Evolutionary conservation across 768 basidiomycete genomes (phyloP).

Genomic region (Mycena alexandri): DNA sequence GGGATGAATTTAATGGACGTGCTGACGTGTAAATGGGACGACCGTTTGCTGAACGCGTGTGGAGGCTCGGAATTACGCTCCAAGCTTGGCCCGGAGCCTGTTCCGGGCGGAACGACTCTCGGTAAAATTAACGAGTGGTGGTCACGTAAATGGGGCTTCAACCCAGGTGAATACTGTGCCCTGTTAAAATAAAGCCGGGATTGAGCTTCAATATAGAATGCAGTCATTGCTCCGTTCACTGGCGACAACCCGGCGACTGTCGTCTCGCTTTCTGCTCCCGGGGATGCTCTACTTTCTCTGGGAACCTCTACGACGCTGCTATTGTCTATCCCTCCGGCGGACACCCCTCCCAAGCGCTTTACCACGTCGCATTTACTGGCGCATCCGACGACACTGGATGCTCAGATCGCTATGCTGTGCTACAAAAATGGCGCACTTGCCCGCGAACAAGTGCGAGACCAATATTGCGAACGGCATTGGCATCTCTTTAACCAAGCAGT

Average conservation of each 20-base stretch:
- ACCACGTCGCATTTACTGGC: conserved; percentile 83
- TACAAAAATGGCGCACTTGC: conserved; percentile 92
- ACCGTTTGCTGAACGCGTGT: conserved; percentile 71
- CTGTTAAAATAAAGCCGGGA: background rate
- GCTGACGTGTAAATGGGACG: conserved; percentile 79
- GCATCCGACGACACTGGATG: conserved; percentile 71
- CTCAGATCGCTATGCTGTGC: conserved; percentile 91
- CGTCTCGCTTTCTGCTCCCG: conserved; percentile 77
- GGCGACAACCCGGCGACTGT: conserved; percentile 93
- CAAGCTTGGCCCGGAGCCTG: conserved; percentile 84
- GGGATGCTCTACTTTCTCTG: conserved; percentile 87
- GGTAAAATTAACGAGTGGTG: conserved; percentile 80
- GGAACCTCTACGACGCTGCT: conserved; percentile 92
- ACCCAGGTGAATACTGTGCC: conserved; percentile 58
- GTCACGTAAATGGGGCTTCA: conserved; percentile 82
- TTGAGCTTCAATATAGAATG: conserved; percentile 62
- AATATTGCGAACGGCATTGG: conserved; percentile 74
- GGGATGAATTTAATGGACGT: conserved; percentile 93
- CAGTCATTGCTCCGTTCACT: conserved; percentile 84
- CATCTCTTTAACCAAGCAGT: conserved; percentile 76
- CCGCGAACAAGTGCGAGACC: conserved; percentile 81
- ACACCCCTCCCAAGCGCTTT: conserved; percentile 74
- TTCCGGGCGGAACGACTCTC: conserved; percentile 75
- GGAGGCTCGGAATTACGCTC: conserved; percentile 74
- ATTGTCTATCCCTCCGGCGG: conserved; percentile 77